Base-by-base conservation (phyloP, 139 green algal genomes). In the Tetraselmis chui region DNA sequence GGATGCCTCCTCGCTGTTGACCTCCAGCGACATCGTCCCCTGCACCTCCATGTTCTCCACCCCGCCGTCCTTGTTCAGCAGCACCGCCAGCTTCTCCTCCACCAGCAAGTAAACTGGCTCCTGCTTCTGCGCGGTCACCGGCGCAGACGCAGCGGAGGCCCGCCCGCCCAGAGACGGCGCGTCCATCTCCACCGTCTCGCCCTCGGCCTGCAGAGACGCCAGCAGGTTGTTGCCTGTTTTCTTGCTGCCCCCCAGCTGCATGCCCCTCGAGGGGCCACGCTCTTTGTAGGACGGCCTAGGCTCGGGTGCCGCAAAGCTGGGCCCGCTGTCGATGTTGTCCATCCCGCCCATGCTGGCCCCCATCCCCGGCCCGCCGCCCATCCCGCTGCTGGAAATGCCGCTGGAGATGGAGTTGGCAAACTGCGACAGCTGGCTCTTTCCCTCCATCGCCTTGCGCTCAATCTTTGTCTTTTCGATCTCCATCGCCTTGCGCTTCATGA, bases 381-480 rank as follows among this genome's bases (percentile, higher is more conserved):
- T 89, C 81, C 82, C 82, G 24, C 59, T 67, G 28, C 82, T 83
- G 82, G 80, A 1, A 85, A 84, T 27, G 83, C 88, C 59, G 79
- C 84, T 28, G 75, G 11, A 31, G 81, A 76, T 79, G 83, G 28
- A 27, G 82, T 77, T 84, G 79, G 80, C 85, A 82, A 88, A 88
- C 28, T 77, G 80, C 0, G 75, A 59, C n/a, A 82, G 59, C 1
- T 58, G 58, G 32, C 58, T 32, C 75, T 67, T 67, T 5, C 45
- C 45, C 45, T 67, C 45, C 45, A 67, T 67, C 0, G 79, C 74
- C 27, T 83, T 78, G 84, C 77, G 77, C 77, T 98, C 94, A 27
- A 98, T 83, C 84, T 97, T 97, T 45, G 59, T 86, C 87, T 96
- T 96, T 45, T 99, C 96, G 81, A 99, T 99, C 87, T 99, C 95